Percentiles rank a stretch among this genome's conserved stretches.
phyloP scores from a whole-genome alignment of 2,329 filamentous ascomycete species.

The Monilinia fructicola region DNA sequence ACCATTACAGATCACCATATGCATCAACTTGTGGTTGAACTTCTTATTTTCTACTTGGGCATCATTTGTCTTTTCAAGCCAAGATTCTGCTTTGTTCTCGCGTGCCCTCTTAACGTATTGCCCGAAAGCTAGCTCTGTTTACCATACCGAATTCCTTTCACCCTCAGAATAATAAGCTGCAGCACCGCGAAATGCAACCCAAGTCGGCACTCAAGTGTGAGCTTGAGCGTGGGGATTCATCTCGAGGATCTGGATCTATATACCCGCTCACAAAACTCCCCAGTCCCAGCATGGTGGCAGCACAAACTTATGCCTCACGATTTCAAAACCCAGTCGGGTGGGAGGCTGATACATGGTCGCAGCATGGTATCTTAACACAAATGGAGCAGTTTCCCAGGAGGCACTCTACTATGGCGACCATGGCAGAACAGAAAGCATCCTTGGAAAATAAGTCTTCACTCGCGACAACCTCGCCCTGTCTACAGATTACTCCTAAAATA shows the following conservation, averaged over 20 bases:
- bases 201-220: background rate
- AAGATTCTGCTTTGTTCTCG: background rate
- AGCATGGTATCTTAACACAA: slow-evolving; percentile 30
- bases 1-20: background rate
- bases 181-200: background rate
- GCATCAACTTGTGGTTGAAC: background rate
- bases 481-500: background rate
- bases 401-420: slow-evolving; percentile 25
- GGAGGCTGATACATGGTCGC: slow-evolving; percentile 22
- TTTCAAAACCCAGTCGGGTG: slow-evolving; percentile 26
- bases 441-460: background rate
- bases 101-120: background rate
- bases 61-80: background rate
- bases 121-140: background rate
- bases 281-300: slow-evolving; percentile 35
- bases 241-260: background rate
- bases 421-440: background rate
- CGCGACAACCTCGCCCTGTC: background rate
- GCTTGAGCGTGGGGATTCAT: slow-evolving; percentile 2
- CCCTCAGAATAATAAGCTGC: background rate
- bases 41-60: background rate
- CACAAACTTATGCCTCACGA: slow-evolving; percentile 34
- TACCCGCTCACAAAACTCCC: slow-evolving; percentile 25
- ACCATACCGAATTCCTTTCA: slow-evolving; percentile 1
- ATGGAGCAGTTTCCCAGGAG: slow-evolving; percentile 28